Conservation (phyloP, 306 rosid species). For the Quercus berberidifolia region DNA sequence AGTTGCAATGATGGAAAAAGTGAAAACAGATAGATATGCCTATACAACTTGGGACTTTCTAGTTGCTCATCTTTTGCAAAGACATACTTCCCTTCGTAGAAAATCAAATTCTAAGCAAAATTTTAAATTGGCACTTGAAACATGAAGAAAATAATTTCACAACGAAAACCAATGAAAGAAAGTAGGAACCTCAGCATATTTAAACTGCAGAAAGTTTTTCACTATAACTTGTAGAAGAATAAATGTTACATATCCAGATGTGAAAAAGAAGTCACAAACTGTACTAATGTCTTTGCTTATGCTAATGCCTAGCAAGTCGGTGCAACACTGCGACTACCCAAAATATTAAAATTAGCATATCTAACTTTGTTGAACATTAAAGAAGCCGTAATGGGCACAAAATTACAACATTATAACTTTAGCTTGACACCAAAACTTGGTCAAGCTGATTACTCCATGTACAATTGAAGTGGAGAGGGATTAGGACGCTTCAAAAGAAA, state of each 20-base stretch:
- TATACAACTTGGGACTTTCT: no score
- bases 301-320: slow-evolving; percentile 19
- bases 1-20: no score
- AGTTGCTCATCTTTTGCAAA: no score
- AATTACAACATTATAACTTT: neutral
- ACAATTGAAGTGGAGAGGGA: neutral
- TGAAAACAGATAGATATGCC: no score
- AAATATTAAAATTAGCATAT: neutral
- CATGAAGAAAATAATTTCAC: neutral
- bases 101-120: no score
- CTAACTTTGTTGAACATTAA: neutral
- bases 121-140: neutral
- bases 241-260: neutral
- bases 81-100: no score
- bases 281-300: slow-evolving; percentile 8
- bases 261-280: neutral
- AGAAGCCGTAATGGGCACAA: neutral
- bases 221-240: neutral
- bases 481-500: neutral
- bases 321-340: slow-evolving; percentile 1
- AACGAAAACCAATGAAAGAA: neutral
- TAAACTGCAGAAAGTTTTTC: neutral
- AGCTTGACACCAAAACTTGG: neutral
- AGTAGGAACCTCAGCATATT: neutral
- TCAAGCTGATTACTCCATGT: neutral